Base-by-base conservation (phyloP, 257 asterid genomes). In the Leptodermis oblonga region DNA sequence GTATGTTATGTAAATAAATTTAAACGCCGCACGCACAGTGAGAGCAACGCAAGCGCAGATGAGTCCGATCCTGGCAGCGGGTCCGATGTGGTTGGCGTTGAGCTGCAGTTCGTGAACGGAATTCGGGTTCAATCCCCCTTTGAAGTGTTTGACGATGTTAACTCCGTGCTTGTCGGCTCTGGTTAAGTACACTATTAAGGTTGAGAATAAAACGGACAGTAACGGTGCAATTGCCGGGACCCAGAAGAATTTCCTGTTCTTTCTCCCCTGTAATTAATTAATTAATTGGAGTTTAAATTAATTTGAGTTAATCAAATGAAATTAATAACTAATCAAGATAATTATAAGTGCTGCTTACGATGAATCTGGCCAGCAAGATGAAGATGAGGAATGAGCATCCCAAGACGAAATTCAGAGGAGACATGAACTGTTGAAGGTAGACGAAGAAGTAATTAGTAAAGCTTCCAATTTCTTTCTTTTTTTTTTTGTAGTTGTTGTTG, bases 301-400 rank as follows among this genome's bases (percentile, higher is more conserved):
- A n/a, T n/a, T n/a, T n/a, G n/a, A n/a, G n/a, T n/a, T n/a, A n/a
- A n/a, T n/a, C n/a, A n/a, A n/a, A n/a, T n/a, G n/a, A n/a, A n/a
- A n/a, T n/a, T n/a, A n/a, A n/a, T n/a, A n/a, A n/a, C n/a, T n/a
- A n/a, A n/a, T n/a, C n/a, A n/a, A n/a, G n/a, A n/a, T n/a, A n/a
- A n/a, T n/a, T n/a, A n/a, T 49, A 1, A 56, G 31, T 23, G 64
- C 90, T 81, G 69, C 96, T 84, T 83, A 88, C 97, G 1, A 90
- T 67, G 46, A 86, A 86, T 77, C 87, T 74, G 31, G 90, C 77
- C n/a, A 79, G 59, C 58, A 90, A 81, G 77, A 90, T 88, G 92
- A 88, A 88, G 82, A 90, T 84, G 33, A 90, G 86, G 87, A 90
- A 90, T 13, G 97, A 85, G 34, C 89, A 86, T 66, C 96, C 96